Evolutionary conservation across 805 yeast genomes (phyloP), one percentile per base, ranked within the genome.

Genomic region (Wickerhamomyces tratensis): DNA sequence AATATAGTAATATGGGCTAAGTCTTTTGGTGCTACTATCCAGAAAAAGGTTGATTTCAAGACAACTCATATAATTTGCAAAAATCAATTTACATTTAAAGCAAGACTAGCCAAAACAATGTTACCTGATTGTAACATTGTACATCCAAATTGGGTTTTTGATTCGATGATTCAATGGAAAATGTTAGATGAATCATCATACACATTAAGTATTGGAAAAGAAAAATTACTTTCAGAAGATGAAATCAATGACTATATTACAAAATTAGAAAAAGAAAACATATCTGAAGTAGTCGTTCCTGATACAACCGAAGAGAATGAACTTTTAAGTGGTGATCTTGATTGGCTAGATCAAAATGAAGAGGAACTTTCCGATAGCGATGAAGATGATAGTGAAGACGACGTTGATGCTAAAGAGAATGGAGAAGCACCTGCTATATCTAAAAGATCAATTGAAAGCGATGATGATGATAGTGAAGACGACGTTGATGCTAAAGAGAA

Each of bases 1-100:
- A 96, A 87, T 57, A 85, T 93, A 37, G 96, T 89, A 2, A 77
- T 82, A 25, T 91, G 98, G 97, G 85, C 91, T 11, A 74, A 76
- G 40, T 86, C 89, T 42, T 91, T 91, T 69, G 98, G 98, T 1
- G 97, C 96, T 0, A 69, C 69, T 3, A 88, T 91, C 7, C 82
- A 82, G 1, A 68, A 79, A 5, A 88, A 86, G 44, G 79, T 84
- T 25, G 69, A 74, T 38, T 76, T 77, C 14, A 66, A 75, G 1
- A 89, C 94, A 4, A 93, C 98, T 0, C 98, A 91, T 61, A 84
- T 91, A 4, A 80, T 91, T 14, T 86, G 96, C 36, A 75, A 81
- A 45, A 81, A 81, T 41, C 78, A 88, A 1, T 79, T 81, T 15
- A 93, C 98, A 0, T 74, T 77, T 53, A 91, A 91, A 58, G 96